Percentiles rank a stretch among this genome's conserved stretches.
Evolutionary conservation across 768 basidiomycete species (phyloP).

Genomic region (Boletellus ananiceps): DNA sequence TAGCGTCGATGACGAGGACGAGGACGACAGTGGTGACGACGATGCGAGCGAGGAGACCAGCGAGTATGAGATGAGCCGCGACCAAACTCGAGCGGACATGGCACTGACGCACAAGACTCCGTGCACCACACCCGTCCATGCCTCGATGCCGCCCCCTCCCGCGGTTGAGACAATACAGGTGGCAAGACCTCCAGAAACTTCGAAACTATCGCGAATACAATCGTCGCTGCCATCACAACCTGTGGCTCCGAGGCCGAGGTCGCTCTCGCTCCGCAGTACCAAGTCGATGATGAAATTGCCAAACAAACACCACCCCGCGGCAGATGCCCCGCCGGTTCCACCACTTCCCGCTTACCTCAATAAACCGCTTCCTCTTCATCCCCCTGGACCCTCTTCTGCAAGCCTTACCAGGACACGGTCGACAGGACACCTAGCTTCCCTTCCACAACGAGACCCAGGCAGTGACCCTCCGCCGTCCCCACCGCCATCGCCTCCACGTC

Average conservation of each 20-base stretch:
- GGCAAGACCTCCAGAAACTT: background rate
- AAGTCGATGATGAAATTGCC: conserved; percentile 45
- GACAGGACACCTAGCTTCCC: conserved; percentile 5
- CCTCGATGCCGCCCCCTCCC: background rate
- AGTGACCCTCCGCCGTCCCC: conserved; percentile 1
- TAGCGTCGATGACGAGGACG: conserved; percentile 39
- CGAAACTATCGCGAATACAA: conserved; percentile 3
- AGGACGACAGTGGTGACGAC: conserved; percentile 31
- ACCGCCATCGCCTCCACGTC: conserved; percentile 7
- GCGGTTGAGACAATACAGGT: conserved; percentile 1
- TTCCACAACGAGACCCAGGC: background rate
- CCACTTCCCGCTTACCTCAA: conserved; percentile 26
- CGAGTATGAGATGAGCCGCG: conserved; percentile 31
- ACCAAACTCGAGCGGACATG: conserved; percentile 1
- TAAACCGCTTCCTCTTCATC: conserved; percentile 43
- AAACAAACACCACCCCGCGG: conserved; percentile 22
- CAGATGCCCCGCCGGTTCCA: conserved; percentile 42
- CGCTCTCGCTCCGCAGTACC: conserved; percentile 44
- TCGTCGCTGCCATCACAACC: conserved; percentile 5
- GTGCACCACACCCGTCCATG: background rate
- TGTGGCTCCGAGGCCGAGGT: conserved; percentile 20
- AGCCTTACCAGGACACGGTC: conserved; percentile 16
- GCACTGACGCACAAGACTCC: conserved; percentile 9
- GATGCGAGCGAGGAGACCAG: conserved; percentile 37
- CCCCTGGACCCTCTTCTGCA: conserved; percentile 15